These are phyloP conservation scores for Zopfia rhizophila DNA, from an alignment of 2,329 filamentous ascomycete species.

Conservation along the genomic window DNA sequence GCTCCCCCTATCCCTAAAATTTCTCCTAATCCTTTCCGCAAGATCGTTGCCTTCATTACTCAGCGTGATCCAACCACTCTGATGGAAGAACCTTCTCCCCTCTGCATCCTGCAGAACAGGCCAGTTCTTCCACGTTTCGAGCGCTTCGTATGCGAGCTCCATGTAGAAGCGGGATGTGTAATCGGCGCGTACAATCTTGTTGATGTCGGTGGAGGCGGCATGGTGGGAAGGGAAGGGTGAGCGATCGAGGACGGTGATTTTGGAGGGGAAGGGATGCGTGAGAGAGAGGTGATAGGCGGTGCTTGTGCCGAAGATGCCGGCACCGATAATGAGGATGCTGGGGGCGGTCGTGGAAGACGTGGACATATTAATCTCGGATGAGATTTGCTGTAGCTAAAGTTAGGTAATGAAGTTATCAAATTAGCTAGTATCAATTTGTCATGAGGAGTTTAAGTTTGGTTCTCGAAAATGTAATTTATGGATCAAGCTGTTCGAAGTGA, in stretches of 20 bases:
- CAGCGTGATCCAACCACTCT: conserved; percentile 69
- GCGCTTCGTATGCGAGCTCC: conserved; percentile 56
- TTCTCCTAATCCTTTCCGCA: conserved; percentile 63
- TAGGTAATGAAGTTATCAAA: too few relatives aligned
- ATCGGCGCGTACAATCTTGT: conserved; percentile 70
- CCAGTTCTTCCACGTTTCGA: conserved; percentile 50
- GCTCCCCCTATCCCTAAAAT: conserved; percentile 58
- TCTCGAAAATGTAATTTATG: too few relatives aligned
- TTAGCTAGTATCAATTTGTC: too few relatives aligned
- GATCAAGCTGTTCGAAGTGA: too few relatives aligned
- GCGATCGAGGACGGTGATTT: conserved; percentile 43
- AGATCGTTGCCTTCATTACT: conserved; percentile 60
- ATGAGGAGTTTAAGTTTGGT: too few relatives aligned
- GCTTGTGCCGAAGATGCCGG: conserved; percentile 72
- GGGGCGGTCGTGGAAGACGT: conserved; percentile 1
- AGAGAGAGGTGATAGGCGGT: conserved; percentile 72
- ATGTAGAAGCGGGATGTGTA: conserved; percentile 68
- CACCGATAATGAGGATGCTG: conserved; percentile 67
- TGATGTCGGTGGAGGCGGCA: conserved; percentile 69
- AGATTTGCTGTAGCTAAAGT: too few relatives aligned
- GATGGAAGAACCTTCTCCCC: conserved; percentile 61
- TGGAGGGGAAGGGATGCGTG: conserved; percentile 57
- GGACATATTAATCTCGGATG: too few relatives aligned
- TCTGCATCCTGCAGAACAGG: conserved; percentile 28
- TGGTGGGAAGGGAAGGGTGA: conserved; percentile 55